Base-by-base conservation (phyloP, 129 eudicot species). In the Arctium lappa region DNA sequence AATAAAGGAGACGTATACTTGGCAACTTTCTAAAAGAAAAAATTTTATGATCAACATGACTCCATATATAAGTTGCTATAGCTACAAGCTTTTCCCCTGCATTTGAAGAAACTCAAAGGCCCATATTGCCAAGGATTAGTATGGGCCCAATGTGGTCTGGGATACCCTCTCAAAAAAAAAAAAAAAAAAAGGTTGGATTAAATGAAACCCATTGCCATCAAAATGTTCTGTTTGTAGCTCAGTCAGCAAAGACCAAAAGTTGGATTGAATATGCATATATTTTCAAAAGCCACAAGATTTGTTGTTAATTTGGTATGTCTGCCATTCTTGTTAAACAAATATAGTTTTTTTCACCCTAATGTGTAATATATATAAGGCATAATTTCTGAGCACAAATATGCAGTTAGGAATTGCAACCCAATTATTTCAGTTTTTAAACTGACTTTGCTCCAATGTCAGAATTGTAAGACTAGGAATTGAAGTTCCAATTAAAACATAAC, bases 361-460 rank as follows among this genome's bases (percentile, higher is more conserved):
- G 22, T 76, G 42, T 79, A 70, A 31, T 16, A 46, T 15, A 40
- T 72, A 46, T 22, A 22, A 80, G 44, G 13, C n/a, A 42, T 37
- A 5, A 70, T 16, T 42, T 46, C 37, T 40, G 46, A 69, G n/a
- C 27, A 69, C 76, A 48, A 8, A 22, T 63, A 63, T 3, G 22
- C 13, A 37, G 39, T 78, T 63, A 60, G 50, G 6, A 62, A 37
- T n/a, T 78, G 73, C 81, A 78, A 60, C 56, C 37, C 73, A 78
- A 22, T 11, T 60, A 56, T 36, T 34, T 62, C 72, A 22, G 12
- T 22, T 60, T 56, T 75, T 75, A 75, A 10, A 29, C 16, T 75
- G 10, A 39, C 56, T 76, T 53, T 77, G 29, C 13, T 13, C 80
- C 40, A 6, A 33, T 12, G 16, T 15, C 60, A 22, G 16, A 48